Base-by-base conservation (phyloP, 768 basidiomycete genomes). In the Lactifluus hygrophoroides region DNA sequence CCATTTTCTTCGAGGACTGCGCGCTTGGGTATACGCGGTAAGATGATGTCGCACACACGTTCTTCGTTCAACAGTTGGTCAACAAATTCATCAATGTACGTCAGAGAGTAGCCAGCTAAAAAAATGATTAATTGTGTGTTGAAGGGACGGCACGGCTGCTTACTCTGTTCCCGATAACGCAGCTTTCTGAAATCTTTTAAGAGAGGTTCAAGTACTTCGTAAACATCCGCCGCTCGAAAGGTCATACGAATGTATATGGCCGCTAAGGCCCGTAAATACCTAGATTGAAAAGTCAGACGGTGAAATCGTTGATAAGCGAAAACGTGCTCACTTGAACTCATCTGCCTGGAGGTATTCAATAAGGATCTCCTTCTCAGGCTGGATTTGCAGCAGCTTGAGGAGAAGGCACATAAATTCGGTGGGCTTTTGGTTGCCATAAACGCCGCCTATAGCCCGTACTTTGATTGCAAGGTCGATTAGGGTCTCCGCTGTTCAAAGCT, bases 331-430 rank as follows among this genome's bases (percentile, higher is more conserved):
- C 96, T 99, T 99, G 80, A 97, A 99, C 70, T 99, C 96, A 60
- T 98, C 96, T 7, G 93, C 96, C 54, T 85, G 82, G 23, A 99
- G 75, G 69, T 99, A 99, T 69, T 98, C 96, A 1, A 98, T 75
- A 51, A 98, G 69, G 53, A 99, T 97, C 73, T 98, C 96, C 70
- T 94, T 95, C 73, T 97, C 91, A 3, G 96, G 96, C 69, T 98
- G 96, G 50, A 99, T 85, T 73, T 97, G 95, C 44, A 99, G 78
- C 51, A 99, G 79, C 71, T 99, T 99, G 65, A 98, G 76, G 48
- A 94, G 81, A 42, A 99, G 77, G 68, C 89, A 94, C 49, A 98
- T 74, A 72, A 95, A 99, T 68, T 93, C 86, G 3, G 94, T 98
- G 0, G 96, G 96, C 46, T 86, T 82, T 65, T 96, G 91, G 71